Percentiles rank a stretch among this genome's conserved stretches.
phyloP scores from a whole-genome alignment of 2,329 filamentous ascomycete species.

The Fusarium anguioides region DNA sequence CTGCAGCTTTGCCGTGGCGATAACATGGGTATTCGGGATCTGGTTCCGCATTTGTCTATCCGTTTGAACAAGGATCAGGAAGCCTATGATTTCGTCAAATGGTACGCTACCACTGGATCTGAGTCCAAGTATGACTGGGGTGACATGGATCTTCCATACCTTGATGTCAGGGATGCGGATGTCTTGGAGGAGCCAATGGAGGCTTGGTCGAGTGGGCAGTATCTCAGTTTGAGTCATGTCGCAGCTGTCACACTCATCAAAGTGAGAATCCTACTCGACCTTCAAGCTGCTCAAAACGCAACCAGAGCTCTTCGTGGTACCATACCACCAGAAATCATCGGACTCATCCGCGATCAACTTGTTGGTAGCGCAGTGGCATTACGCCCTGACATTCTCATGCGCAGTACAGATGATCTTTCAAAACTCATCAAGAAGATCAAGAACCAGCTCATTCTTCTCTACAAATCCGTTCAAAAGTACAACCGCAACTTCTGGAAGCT shows the following conservation, averaged over 20 bases:
- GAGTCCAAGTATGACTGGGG: constrained; percentile 36
- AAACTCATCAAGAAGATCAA: constrained; percentile 23
- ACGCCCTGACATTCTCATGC: constrained; percentile 4
- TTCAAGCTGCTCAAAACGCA: constrained; percentile 33
- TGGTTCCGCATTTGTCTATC: constrained; percentile 56
- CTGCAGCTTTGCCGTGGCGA: constrained; percentile 58
- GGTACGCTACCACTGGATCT: constrained; percentile 40
- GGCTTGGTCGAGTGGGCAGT: not conserved
- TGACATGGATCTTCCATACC: constrained; percentile 34
- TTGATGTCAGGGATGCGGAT: constrained; percentile 54
- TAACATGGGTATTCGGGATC: constrained; percentile 55
- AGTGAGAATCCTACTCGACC: constrained; percentile 39
- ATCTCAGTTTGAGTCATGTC: constrained; percentile 25
- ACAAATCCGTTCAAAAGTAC: constrained; percentile 14
- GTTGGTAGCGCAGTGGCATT: constrained; percentile 11
- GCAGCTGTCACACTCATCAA: constrained; percentile 39
- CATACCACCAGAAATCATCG: constrained; percentile 37
- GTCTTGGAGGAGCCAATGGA: constrained; percentile 50
- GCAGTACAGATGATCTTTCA: not conserved
- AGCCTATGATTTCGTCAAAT: constrained; percentile 58
- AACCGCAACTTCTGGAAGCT: constrained; percentile 37
- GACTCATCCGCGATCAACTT: constrained; percentile 31
- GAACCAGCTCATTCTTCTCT: constrained; percentile 24
- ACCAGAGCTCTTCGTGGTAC: constrained; percentile 4
- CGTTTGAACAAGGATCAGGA: constrained; percentile 62